Conservation (phyloP, 2,329 filamentous ascomycete genomes). For the Apiospora aurea region DNA sequence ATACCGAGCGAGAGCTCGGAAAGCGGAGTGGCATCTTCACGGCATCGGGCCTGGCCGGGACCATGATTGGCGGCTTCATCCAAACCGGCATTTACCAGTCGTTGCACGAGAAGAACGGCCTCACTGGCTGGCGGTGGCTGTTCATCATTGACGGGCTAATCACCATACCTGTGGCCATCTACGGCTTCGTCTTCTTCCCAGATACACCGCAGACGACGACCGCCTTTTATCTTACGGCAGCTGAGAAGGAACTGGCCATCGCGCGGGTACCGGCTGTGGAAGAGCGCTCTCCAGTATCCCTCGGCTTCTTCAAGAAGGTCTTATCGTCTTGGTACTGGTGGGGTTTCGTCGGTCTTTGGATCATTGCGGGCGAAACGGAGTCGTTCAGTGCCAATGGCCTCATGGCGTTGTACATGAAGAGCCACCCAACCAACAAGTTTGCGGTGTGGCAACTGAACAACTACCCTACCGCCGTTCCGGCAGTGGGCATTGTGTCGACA, state of each 20-base stretch:
- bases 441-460: conserved; percentile 60
- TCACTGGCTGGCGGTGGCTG: conserved; percentile 63
- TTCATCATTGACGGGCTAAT: conserved; percentile 61
- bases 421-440: conserved; percentile 52
- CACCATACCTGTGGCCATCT: conserved; percentile 62
- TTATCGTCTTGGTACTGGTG: conserved; percentile 70
- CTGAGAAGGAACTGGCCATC: conserved; percentile 45
- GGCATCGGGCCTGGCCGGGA: conserved; percentile 64
- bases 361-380: conserved; percentile 75
- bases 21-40: conserved; percentile 69
- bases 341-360: conserved; percentile 71
- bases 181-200: conserved; percentile 61
- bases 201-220: conserved; percentile 58
- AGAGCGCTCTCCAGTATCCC: conserved; percentile 53
- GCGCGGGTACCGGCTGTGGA: conserved; percentile 48
- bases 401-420: conserved; percentile 57
- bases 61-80: conserved; percentile 68
- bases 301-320: conserved; percentile 60
- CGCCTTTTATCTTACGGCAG: conserved; percentile 54
- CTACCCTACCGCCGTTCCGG: conserved; percentile 63
- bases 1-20: conserved; percentile 63
- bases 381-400: conserved; percentile 72
- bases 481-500: conserved; percentile 65
- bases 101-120: conserved; percentile 53
- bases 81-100: conserved; percentile 59